Evolutionary conservation across 371 early-diverging fungal species (phyloP), one percentile per base, ranked within the genome.

Genomic region (Phascolomyces articulosus): DNA sequence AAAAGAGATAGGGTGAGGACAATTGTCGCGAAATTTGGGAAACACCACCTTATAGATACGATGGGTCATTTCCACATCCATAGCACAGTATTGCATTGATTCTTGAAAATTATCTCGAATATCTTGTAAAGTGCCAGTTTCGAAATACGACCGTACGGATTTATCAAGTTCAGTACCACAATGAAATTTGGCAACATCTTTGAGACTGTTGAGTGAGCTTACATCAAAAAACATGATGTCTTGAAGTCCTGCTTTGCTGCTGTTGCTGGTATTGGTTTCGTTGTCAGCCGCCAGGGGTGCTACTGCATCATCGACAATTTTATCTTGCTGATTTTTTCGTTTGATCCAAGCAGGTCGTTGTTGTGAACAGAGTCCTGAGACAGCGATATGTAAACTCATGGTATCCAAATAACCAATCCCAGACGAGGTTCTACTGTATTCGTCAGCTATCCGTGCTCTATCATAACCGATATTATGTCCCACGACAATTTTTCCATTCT

Each of bases 401-500:
- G 98, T 98, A 73, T 98, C 99, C 21, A 98, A 56, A 69, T 87
- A 98, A 7, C 82, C 86, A 20, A 85, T 79, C 0, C 74, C 77
- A 1, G 87, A 79, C 18, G 74, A 72, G 0, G 76, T 57, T 26
- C 72, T 65, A 31, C 71, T 74, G 67, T 98, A 98, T 74, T 97
- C 99, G 29, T 96, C 96, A 47, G 85, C 77, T 20, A 97, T 85
- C 3, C 96, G 78, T 10, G 96, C 93, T 13, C 98, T 87, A 72
- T 98, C 99, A 68, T 89, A 98, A 0, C 93, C 88, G 1, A 98
- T 92, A 65, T 95, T 93, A 77, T 98, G 98, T 0, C 98, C 99
- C 9, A 98, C 84, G 10, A 97, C 69, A 0, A 97, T 60, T 0
- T 87, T 77, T 34, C 11, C 34, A 88, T 77, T n/a, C n/a, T n/a